Evolutionary conservation across 371 early-diverging fungal species (phyloP), one percentile per base, ranked within the genome.

Genomic region (Actinomucor elegans): DNA sequence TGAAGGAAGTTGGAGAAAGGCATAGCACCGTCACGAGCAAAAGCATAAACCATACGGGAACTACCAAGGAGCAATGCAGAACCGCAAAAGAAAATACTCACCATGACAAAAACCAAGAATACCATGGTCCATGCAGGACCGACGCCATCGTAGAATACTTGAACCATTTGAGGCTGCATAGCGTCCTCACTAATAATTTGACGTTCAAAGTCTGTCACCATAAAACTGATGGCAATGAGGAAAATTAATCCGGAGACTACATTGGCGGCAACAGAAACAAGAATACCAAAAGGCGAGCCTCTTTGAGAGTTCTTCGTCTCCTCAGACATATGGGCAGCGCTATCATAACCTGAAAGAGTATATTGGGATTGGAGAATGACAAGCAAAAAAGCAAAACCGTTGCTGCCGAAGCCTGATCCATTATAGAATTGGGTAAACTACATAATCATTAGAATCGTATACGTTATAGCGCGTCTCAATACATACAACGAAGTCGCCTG

Each of bases 41-140:
- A 87, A 6, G 89, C 88, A 55, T 87, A 90, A 15, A 88, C 73
- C 87, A 85, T 87, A 35, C 89, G 80, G 7, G 85, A 84, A 55
- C 80, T 83, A 40, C 85, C 75, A 2, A 81, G 66, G 4, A 73
- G 67, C 3, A 79, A 70, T 32, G 80, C 75, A 24, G 76, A 60
- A 23, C 84, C 81, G 28, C 80, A 80, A 48, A 82, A 78, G 69
- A 84, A 84, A 36, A 74, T 79, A 29, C 73, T 75, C 32, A 77
- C 34, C 66, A 78, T 74, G 31, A 81, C 73, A 51, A 82, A 69
- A 23, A 81, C 72, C 46, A 80, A 69, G 50, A 81, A 78, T 24
- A 81, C 80, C 54, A 82, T 75, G 44, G 86, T 76, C 57, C 81
- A 73, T 6, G 53, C 59, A 15, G 61, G 61, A 14, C 84, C 83